Percentiles rank a stretch among this genome's conserved stretches.
Conservation (phyloP, 2,329 filamentous ascomycete species). For the Penicillium paneum region DNA sequence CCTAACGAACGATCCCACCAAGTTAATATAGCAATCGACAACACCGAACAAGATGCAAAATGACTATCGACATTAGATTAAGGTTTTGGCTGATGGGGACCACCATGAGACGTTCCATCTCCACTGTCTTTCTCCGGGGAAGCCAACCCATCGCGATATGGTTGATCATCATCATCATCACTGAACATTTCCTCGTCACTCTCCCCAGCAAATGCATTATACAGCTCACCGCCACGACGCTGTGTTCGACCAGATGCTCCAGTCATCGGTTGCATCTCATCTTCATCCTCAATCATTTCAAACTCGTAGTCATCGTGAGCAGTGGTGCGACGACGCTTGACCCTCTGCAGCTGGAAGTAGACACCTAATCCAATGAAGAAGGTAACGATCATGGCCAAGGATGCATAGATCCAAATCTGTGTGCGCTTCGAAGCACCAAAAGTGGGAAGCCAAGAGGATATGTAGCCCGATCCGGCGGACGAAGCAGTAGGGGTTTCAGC, state of each 20-base stretch:
- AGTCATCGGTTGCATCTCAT: constrained; percentile 48
- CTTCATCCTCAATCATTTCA: constrained; percentile 82
- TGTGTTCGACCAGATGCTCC: constrained; percentile 52
- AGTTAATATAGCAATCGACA: constrained; percentile 16
- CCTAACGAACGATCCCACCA: neutral
- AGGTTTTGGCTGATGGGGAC: constrained; percentile 14
- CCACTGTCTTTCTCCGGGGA: constrained; percentile 20
- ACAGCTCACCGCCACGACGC: constrained; percentile 77
- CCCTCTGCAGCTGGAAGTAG: constrained; percentile 77
- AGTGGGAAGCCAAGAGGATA: constrained; percentile 84
- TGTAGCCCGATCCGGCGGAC: constrained; percentile 50
- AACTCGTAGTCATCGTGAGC: constrained; percentile 87
- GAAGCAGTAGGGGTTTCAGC: constrained; percentile 24
- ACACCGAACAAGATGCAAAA: constrained; percentile 17
- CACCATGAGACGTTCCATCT: constrained; percentile 12
- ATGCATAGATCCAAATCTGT: constrained; percentile 90
- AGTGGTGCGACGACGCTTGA: constrained; percentile 70
- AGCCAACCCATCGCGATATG: constrained; percentile 32
- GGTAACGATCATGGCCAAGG: constrained; percentile 74
- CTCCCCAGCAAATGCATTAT: constrained; percentile 94
- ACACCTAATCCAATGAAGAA: constrained; percentile 80
- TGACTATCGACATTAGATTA: constrained; percentile 12
- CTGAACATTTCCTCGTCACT: constrained; percentile 70
- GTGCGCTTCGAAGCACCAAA: constrained; percentile 85
- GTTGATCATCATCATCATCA: constrained; percentile 36